These are phyloP conservation scores for Hylodesmum podocarpum DNA, from an alignment of 306 rosid genomes.

Conservation along the genomic window DNA sequence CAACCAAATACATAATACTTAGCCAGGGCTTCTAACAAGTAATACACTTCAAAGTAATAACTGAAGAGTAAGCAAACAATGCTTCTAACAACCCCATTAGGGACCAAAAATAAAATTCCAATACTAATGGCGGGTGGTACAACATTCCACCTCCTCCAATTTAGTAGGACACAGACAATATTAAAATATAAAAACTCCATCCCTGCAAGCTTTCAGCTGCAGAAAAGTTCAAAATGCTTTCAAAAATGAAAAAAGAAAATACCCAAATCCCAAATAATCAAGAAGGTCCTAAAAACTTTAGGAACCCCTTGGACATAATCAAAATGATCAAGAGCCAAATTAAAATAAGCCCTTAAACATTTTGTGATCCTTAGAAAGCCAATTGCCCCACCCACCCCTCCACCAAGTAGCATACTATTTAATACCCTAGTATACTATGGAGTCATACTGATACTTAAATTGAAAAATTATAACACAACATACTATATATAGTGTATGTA, in stretches of 20 bases:
- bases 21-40: conserved; percentile 42
- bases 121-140: conserved; percentile 77
- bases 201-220: conserved; percentile 42
- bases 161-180: conserved; percentile 21
- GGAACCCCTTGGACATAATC: conserved; percentile 25
- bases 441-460: conserved; percentile 37
- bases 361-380: conserved; percentile 43
- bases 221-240: conserved; percentile 20
- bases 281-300: conserved; percentile 29
- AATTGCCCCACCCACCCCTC: background rate
- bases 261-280: conserved; percentile 33
- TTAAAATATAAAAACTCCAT: conserved; percentile 1
- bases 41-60: no score
- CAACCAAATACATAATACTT: conserved; percentile 22
- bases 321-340: conserved; percentile 53
- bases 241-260: background rate
- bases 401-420: conserved; percentile 58
- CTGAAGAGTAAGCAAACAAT: conserved; percentile 35
- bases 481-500: background rate
- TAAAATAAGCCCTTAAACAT: conserved; percentile 67
- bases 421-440: conserved; percentile 77
- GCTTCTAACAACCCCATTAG: conserved; percentile 24
- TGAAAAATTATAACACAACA: background rate
- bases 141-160: conserved; percentile 65
- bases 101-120: background rate